These are phyloP conservation scores for Obelidium mucronatum DNA, from an alignment of 192 early-diverging fungal genomes.

Conservation along the genomic window DNA sequence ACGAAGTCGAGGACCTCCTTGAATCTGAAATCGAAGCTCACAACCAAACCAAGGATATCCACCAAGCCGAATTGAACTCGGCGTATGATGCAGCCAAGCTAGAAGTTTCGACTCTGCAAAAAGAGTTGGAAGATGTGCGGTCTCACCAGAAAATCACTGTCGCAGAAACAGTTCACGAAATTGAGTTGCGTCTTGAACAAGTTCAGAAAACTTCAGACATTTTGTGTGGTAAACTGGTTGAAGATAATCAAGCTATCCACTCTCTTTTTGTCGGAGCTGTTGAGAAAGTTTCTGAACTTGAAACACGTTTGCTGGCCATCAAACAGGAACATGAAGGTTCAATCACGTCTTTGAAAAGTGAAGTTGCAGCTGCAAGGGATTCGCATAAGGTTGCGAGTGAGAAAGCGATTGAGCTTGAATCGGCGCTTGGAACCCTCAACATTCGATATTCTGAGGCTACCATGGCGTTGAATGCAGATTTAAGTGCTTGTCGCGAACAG, in stretches of 20 bases:
- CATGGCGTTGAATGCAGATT: neutral
- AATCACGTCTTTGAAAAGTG: neutral
- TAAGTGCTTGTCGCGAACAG: neutral
- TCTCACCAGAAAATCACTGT: neutral
- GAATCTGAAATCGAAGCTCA: neutral
- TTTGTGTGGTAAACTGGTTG: neutral
- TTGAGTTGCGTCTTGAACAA: slow-evolving; percentile 4
- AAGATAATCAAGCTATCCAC: too few relatives aligned
- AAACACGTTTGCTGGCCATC: neutral
- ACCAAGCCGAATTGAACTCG: slow-evolving; percentile 5
- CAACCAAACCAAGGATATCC: neutral
- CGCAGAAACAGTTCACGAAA: neutral
- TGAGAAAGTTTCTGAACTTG: neutral
- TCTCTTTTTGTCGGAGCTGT: too few relatives aligned
- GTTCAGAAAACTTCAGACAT: slow-evolving; percentile 9
- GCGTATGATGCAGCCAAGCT: neutral
- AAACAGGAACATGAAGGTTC: neutral
- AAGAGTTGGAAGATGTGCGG: slow-evolving; percentile 7
- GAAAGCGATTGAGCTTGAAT: too few relatives aligned
- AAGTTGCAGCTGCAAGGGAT: too few relatives aligned
- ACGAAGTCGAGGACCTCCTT: neutral
- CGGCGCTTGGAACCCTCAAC: too few relatives aligned
- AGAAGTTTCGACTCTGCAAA: slow-evolving; percentile 2
- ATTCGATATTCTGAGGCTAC: too few relatives aligned
- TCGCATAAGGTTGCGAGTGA: too few relatives aligned